These are phyloP conservation scores for Sphaerulina vaccinii DNA, from an alignment of 2,329 filamentous ascomycete species.

Conservation along the genomic window DNA sequence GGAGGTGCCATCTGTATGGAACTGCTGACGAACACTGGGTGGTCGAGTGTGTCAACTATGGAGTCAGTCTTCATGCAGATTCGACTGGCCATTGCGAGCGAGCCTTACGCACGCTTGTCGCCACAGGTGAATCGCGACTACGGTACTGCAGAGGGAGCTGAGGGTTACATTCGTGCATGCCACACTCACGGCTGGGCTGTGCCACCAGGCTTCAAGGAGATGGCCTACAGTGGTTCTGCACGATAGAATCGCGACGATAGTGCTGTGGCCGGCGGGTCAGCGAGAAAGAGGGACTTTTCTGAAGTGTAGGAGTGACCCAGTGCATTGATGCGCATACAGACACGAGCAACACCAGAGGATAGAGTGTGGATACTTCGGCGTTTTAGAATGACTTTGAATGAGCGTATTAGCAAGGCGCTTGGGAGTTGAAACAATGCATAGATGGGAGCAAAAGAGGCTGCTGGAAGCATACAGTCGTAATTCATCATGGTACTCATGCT, in stretches of 20 bases:
- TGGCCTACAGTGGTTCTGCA: conserved; percentile 38
- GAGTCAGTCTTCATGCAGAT: conserved; percentile 81
- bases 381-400: too few species aligned
- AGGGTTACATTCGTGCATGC: conserved; percentile 71
- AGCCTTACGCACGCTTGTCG: conserved; percentile 73
- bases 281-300: too few species aligned
- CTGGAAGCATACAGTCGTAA: too few species aligned
- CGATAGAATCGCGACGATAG: neutral
- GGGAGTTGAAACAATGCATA: too few species aligned
- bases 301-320: too few species aligned
- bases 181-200: conserved; percentile 69
- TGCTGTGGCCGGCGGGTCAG: too few species aligned
- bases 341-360: too few species aligned
- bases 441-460: too few species aligned
- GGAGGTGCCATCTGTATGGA: conserved; percentile 83
- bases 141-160: conserved; percentile 65
- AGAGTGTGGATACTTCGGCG: too few species aligned
- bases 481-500: too few species aligned
- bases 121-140: conserved; percentile 48
- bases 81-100: conserved; percentile 68
- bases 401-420: too few species aligned
- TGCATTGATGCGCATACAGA: too few species aligned
- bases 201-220: conserved; percentile 60
- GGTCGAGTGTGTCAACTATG: conserved; percentile 70
- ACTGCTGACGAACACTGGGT: conserved; percentile 73